Evolutionary conservation across 2,329 filamentous ascomycete species (phyloP).

Genomic region (Penicillium brevicompactum): DNA sequence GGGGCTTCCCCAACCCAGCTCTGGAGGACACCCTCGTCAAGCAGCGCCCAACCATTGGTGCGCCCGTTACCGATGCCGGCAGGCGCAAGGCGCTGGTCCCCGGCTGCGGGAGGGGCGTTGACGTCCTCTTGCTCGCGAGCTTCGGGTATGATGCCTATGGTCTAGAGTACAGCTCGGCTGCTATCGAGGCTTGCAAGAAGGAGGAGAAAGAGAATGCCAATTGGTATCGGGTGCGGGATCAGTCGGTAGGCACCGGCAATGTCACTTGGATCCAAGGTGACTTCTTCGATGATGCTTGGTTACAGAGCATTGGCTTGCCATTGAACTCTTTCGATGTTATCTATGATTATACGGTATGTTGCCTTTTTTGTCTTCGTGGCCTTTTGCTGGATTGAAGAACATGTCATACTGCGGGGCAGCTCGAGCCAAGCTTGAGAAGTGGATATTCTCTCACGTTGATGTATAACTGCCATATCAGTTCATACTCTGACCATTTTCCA

Average conservation of each 20-base stretch:
- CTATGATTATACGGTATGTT: conserved; percentile 63
- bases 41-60: conserved; percentile 40
- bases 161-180: conserved; percentile 65
- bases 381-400: neutral
- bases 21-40: conserved; percentile 56
- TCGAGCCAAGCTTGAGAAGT: neutral
- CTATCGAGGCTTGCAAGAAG: conserved; percentile 42
- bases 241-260: conserved; percentile 38
- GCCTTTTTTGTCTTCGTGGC: conserved; percentile 1
- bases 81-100: conserved; percentile 69
- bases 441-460: neutral
- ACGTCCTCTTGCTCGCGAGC: conserved; percentile 72
- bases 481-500: conserved; percentile 30
- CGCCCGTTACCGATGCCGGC: conserved; percentile 26
- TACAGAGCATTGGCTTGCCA: conserved; percentile 34
- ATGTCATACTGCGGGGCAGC: neutral
- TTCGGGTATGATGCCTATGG: conserved; percentile 78
- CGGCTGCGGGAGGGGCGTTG: conserved; percentile 80
- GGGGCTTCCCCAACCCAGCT: conserved; percentile 60
- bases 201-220: conserved; percentile 36
- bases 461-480: neutral
- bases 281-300: conserved; percentile 49
- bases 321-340: conserved; percentile 52
- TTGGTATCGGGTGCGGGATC: conserved; percentile 40
- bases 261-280: conserved; percentile 48